Evolutionary conservation across 805 yeast genomes (phyloP).

Genomic region (Suhomyces sp.): DNA sequence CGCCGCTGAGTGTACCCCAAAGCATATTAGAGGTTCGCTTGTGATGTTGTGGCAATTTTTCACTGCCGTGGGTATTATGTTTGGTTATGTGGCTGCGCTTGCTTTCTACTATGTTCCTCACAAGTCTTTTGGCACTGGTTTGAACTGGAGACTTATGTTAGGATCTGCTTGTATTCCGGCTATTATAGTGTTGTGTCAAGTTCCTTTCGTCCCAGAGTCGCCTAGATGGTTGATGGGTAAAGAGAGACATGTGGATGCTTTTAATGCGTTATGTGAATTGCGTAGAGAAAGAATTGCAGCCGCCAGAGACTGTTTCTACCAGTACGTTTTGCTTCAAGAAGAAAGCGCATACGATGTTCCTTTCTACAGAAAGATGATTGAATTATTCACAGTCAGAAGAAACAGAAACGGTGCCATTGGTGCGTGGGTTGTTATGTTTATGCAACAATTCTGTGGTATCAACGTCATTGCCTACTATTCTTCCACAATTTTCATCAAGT

Average conservation of each 20-base stretch:
- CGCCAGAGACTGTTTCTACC: constrained; percentile 63
- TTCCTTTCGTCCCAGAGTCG: constrained; percentile 62
- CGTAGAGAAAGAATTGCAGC: constrained; percentile 51
- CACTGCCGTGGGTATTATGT: constrained; percentile 72
- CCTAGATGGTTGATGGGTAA: constrained; percentile 67
- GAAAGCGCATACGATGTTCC: constrained; percentile 51
- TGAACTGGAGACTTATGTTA: constrained; percentile 63
- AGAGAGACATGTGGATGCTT: constrained; percentile 48
- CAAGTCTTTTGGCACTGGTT: constrained; percentile 43
- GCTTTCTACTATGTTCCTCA: constrained; percentile 56
- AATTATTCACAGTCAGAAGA: constrained; percentile 69
- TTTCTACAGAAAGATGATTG: constrained; percentile 45
- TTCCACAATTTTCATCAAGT: constrained; percentile 66
- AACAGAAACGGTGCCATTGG: constrained; percentile 81
- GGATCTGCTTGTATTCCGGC: constrained; percentile 60
- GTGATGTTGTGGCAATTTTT: constrained; percentile 73
- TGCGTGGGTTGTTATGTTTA: constrained; percentile 78
- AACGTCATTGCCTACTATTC: constrained; percentile 87
- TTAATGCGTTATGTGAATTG: constrained; percentile 44
- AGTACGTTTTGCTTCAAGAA: constrained; percentile 55
- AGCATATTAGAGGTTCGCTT: constrained; percentile 58
- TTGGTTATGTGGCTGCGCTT: constrained; percentile 59
- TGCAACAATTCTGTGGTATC: constrained; percentile 91
- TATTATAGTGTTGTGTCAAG: constrained; percentile 48
- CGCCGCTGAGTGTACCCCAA: constrained; percentile 61